A percentile compares a stretch with the other conserved stretches of the same genome.
phyloP scores from a whole-genome alignment of 257 asterid genomes.

The Catharanthus roseus region DNA sequence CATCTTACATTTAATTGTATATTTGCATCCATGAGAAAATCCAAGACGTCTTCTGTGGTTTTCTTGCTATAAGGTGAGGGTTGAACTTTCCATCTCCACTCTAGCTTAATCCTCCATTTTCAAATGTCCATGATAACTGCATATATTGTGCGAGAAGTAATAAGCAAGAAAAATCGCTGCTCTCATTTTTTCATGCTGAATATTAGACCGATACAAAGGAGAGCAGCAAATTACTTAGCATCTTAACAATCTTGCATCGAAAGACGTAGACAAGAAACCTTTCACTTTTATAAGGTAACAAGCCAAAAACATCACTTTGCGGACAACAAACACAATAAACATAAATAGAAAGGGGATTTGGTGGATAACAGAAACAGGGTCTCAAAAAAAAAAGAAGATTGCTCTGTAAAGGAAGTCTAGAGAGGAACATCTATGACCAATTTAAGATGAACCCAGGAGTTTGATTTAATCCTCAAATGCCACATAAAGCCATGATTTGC shows the following conservation, averaged over 20 bases:
- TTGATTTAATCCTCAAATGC: not conserved
- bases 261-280: not conserved
- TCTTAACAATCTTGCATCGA: not conserved
- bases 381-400: no score
- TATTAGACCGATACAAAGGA: not conserved
- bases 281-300: not conserved
- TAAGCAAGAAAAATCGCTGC: no score
- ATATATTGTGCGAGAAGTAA: no score
- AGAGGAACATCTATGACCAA: not conserved
- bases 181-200: no score
- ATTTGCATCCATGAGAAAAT: constrained; percentile 92
- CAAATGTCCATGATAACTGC: constrained; percentile 89
- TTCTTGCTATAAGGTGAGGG: constrained; percentile 50
- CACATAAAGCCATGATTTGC: not conserved
- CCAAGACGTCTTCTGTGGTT: constrained; percentile 65
- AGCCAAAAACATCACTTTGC: not conserved
- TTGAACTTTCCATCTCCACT: constrained; percentile 96
- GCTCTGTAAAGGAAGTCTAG: not conserved
- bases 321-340: no score
- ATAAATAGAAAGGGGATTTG: no score
- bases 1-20: constrained; percentile 79
- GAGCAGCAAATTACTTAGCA: not conserved
- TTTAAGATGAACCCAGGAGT: not conserved
- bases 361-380: no score
- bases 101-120: constrained; percentile 84